Evolutionary conservation across 148 eudicot species (phyloP).

Genomic region (Nepenthes mirabilis): DNA sequence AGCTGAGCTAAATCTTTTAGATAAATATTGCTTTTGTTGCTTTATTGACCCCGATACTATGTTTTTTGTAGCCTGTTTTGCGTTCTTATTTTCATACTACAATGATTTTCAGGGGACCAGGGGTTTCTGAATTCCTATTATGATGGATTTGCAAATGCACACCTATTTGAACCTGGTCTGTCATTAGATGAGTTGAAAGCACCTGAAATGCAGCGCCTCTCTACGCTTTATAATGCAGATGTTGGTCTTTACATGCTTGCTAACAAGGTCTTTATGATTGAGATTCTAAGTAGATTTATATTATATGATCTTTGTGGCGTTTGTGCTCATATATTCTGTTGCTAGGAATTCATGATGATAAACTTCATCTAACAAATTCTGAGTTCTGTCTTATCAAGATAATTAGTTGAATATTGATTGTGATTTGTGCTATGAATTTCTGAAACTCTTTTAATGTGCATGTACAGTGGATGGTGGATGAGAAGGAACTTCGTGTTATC

Average conservation of each 20-base stretch:
- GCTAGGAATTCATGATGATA: no score
- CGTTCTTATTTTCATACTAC: background rate
- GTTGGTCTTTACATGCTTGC: constrained; percentile 99
- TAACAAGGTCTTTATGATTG: constrained; percentile 51
- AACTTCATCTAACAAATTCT: no score
- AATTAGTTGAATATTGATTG: background rate
- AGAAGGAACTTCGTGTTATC: constrained; percentile 78
- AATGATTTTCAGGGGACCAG: constrained; percentile 58
- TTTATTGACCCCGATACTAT: no score
- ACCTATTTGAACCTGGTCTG: constrained; percentile 33
- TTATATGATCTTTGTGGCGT: background rate
- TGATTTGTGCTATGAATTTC: background rate
- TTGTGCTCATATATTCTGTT: background rate
- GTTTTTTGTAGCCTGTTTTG: no score
- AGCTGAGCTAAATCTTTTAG: no score
- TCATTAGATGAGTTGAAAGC: constrained; percentile 37
- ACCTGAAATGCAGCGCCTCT: constrained; percentile 87
- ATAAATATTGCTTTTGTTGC: no score
- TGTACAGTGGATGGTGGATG: constrained; percentile 97
- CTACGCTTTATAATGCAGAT: constrained; percentile 95
- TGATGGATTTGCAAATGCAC: constrained; percentile 79
- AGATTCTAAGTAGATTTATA: background rate
- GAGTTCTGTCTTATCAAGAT: background rate
- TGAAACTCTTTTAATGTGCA: constrained; percentile 1
- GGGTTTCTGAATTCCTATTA: constrained; percentile 89